Evolutionary conservation across 306 rosid species (phyloP).

Genomic region (Cercis canadensis): DNA sequence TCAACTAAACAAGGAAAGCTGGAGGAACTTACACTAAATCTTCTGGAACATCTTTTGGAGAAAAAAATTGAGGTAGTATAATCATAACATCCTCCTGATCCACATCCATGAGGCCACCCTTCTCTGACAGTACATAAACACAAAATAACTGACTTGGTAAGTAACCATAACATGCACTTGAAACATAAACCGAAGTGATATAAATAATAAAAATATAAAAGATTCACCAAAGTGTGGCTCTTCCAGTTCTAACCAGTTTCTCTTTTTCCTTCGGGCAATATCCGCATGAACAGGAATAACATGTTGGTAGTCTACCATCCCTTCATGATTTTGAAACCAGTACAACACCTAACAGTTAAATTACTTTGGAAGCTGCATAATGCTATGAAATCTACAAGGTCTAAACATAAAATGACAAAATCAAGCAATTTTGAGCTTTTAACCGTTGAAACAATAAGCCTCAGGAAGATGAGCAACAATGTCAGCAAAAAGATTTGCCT

Average conservation of each 20-base stretch:
- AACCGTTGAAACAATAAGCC: conserved; percentile 86
- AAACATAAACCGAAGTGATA: conserved; percentile 22
- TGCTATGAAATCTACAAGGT: conserved; percentile 1
- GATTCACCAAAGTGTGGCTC: conserved; percentile 65
- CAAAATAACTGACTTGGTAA: background rate
- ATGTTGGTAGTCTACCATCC: conserved; percentile 95
- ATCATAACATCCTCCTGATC: conserved; percentile 86
- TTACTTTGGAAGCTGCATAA: conserved; percentile 4
- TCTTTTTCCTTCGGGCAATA: conserved; percentile 66
- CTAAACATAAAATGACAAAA: conserved; percentile 18
- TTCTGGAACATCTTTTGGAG: conserved; percentile 83
- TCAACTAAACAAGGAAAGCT: conserved; percentile 28
- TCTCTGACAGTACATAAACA: conserved; percentile 42
- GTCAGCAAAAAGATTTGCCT: conserved; percentile 53
- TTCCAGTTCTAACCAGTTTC: conserved; percentile 65
- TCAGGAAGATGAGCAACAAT: conserved; percentile 62
- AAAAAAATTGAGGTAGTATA: conserved; percentile 73
- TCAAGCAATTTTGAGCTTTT: conserved; percentile 33
- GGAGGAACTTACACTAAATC: conserved; percentile 71
- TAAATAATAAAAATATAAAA: conserved; percentile 32
- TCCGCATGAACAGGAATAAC: conserved; percentile 85
- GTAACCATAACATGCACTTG: conserved; percentile 8
- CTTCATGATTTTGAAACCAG: conserved; percentile 45
- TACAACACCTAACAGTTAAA: conserved; percentile 29
- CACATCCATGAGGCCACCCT: conserved; percentile 60